phyloP scores from a whole-genome alignment of 345 rosid genomes.

The Arabis hirsuta region DNA sequence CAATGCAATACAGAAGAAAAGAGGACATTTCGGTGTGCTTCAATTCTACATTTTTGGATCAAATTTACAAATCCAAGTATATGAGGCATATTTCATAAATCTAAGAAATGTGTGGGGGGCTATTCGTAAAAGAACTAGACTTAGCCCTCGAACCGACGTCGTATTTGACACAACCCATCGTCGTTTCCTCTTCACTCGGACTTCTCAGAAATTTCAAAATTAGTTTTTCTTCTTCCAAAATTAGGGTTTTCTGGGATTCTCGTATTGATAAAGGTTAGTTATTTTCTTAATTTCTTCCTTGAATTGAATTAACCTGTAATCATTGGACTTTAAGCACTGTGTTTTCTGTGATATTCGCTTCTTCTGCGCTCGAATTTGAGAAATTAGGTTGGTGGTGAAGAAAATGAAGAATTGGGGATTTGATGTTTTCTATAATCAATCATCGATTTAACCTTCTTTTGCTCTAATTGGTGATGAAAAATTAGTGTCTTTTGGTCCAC shows the following conservation, averaged over 20 bases:
- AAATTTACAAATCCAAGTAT: not conserved
- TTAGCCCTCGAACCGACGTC: not conserved
- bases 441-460: not conserved
- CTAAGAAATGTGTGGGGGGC: not conserved
- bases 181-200: slow-evolving; percentile 19
- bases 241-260: slow-evolving; percentile 34
- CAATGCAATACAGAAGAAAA: too few species aligned
- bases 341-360: not conserved
- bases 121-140: not conserved
- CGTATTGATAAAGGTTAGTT: slow-evolving; percentile 29
- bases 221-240: slow-evolving; percentile 2
- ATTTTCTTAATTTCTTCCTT: not conserved
- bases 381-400: not conserved
- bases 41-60: not conserved
- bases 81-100: slow-evolving; percentile 2
- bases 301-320: not conserved
- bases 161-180: not conserved
- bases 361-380: not conserved
- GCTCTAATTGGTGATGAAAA: not conserved
- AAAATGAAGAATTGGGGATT: not conserved
- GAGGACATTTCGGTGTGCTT: not conserved
- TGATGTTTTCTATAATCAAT: not conserved
- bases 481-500: not conserved
- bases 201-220: not conserved
- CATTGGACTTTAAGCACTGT: not conserved